Conservation (phyloP, 2,329 filamentous ascomycete genomes). For the Colletotrichum sublineola region DNA sequence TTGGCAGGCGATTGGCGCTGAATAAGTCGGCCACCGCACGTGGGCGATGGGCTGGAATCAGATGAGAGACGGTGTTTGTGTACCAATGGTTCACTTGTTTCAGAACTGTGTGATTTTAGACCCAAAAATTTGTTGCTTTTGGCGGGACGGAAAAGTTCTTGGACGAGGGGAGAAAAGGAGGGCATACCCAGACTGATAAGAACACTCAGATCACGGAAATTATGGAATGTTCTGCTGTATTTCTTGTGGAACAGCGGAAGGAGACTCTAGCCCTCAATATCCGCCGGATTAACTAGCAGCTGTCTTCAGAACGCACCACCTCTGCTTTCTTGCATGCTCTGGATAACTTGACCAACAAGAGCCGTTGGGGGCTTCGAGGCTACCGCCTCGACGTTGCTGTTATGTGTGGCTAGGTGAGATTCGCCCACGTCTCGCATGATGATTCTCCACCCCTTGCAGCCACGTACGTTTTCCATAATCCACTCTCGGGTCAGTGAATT, state of each 20-base stretch:
- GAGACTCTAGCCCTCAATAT: background rate
- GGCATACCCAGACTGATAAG: constrained; percentile 5
- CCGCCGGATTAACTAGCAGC: background rate
- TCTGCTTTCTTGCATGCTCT: background rate
- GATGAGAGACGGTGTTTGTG: constrained; percentile 15
- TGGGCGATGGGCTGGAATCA: constrained; percentile 55
- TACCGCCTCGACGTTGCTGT: background rate
- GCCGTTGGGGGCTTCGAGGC: background rate
- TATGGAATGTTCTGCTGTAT: background rate
- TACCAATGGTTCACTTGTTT: background rate
- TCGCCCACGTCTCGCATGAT: background rate
- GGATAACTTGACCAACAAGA: constrained; percentile 1
- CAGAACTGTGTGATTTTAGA: constrained; percentile 4
- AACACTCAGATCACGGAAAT: background rate
- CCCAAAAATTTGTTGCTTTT: background rate
- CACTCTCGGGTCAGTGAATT: background rate
- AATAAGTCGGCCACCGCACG: constrained; percentile 57
- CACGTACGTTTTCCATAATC: background rate
- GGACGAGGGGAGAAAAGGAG: background rate
- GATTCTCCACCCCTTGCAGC: background rate
- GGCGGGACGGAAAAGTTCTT: background rate
- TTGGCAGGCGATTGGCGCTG: constrained; percentile 83
- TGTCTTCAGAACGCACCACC: background rate
- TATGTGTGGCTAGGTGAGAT: background rate
- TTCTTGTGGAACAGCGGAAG: constrained; percentile 7